These are phyloP conservation scores for Bipolaris zeicola DNA, from an alignment of 2,329 filamentous ascomycete genomes.

Conservation along the genomic window DNA sequence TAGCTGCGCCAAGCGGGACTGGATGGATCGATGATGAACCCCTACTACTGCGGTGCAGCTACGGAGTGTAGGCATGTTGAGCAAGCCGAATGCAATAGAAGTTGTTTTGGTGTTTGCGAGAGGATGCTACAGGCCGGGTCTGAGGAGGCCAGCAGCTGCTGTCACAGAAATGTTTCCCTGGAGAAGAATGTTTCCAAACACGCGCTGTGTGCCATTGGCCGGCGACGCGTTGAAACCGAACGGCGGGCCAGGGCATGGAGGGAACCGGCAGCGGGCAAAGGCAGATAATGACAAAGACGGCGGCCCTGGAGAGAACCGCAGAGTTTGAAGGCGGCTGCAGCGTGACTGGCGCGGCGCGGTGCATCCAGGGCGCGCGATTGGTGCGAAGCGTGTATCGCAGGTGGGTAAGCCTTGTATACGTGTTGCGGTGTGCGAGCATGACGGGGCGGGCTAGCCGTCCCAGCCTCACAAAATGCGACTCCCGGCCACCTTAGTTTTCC, in stretches of 20 bases:
- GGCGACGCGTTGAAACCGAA: neutral
- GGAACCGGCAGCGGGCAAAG: too few species aligned
- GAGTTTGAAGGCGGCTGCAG: constrained; percentile 1
- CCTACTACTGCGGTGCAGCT: neutral
- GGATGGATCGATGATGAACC: neutral
- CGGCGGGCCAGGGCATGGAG: neutral
- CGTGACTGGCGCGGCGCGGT: neutral
- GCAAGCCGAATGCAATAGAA: neutral
- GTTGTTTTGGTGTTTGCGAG: too few species aligned
- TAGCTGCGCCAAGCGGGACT: neutral
- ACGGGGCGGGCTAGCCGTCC: constrained; percentile 22
- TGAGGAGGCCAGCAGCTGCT: neutral
- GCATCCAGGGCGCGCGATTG: constrained; percentile 2
- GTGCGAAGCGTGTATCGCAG: neutral
- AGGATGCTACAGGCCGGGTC: too few species aligned
- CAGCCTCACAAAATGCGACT: constrained; percentile 25
- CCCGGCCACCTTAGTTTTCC: constrained; percentile 22
- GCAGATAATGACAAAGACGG: too few species aligned
- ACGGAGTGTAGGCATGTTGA: neutral
- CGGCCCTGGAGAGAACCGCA: neutral
- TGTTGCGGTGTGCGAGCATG: constrained; percentile 33
- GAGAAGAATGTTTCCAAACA: neutral
- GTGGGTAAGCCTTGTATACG: constrained; percentile 21
- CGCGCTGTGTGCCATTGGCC: neutral
- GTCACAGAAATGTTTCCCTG: neutral